phyloP scores from a whole-genome alignment of 805 yeast species.

The Candida nemodendra region DNA sequence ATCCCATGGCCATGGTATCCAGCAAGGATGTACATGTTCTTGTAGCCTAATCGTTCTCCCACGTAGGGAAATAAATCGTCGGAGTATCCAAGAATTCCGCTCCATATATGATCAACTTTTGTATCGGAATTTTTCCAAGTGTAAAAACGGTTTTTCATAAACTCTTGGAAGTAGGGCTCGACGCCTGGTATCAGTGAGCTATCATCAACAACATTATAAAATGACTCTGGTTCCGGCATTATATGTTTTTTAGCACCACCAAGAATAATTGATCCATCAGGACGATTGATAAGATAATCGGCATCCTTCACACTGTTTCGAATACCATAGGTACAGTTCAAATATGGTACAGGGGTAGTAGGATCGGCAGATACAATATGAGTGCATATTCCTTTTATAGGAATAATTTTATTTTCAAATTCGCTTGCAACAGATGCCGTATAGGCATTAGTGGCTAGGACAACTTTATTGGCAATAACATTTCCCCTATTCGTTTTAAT shows the following conservation, averaged over 20 bases:
- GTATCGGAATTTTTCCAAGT: conserved; percentile 31
- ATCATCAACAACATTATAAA: conserved; percentile 38
- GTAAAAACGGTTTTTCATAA: conserved; percentile 31
- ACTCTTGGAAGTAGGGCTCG: conserved; percentile 24
- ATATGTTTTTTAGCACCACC: conserved; percentile 34
- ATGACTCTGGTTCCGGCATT: conserved; percentile 24
- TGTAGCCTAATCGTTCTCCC: conserved; percentile 34
- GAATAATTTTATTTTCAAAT: conserved; percentile 29
- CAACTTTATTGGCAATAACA: conserved; percentile 32
- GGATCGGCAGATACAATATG: conserved; percentile 24
- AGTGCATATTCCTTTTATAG: conserved; percentile 35
- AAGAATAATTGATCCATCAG: conserved; percentile 38
- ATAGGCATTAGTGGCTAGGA: conserved; percentile 37
- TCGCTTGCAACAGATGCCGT: conserved; percentile 22
- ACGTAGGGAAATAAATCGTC: conserved; percentile 40
- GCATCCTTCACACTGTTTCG: conserved; percentile 13
- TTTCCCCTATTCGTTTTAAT: conserved; percentile 29
- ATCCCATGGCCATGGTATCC: conserved; percentile 52
- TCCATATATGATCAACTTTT: conserved; percentile 35
- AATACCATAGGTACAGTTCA: conserved; percentile 34
- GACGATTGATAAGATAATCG: conserved; percentile 36
- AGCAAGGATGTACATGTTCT: conserved; percentile 36
- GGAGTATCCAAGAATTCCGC: conserved; percentile 46
- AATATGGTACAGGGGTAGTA: conserved; percentile 24
- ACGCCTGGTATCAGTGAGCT: conserved; percentile 30